Evolutionary conservation across 2,329 filamentous ascomycete species (phyloP).

Genomic region (Diaporthe humulicola): DNA sequence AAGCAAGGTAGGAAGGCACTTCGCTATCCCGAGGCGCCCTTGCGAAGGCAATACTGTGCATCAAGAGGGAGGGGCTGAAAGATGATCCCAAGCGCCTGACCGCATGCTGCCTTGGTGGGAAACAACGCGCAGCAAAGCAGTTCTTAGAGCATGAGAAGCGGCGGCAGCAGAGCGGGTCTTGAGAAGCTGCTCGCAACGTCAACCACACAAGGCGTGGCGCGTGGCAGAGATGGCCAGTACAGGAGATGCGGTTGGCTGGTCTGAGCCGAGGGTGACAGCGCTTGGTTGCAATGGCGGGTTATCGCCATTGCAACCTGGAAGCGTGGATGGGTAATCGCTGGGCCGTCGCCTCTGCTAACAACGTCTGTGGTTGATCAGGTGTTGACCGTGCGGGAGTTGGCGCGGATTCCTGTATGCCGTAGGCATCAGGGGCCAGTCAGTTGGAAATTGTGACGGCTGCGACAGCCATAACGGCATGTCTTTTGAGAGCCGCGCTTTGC

Average conservation of each 20-base stretch:
- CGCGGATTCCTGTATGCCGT: background rate
- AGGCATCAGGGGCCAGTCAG: background rate
- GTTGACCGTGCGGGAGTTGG: background rate
- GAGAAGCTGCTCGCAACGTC: conserved; percentile 12
- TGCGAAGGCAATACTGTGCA: background rate
- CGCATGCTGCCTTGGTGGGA: background rate
- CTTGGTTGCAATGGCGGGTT: conserved; percentile 7
- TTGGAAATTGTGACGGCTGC: background rate
- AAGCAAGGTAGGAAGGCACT: conserved; percentile 30
- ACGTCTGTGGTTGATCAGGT: background rate
- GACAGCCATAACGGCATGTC: background rate
- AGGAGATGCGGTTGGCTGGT: conserved; percentile 9
- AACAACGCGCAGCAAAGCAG: background rate
- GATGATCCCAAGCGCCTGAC: conserved; percentile 11
- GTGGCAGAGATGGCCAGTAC: conserved; percentile 10
- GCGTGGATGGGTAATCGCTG: background rate
- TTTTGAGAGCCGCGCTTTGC: conserved; percentile 20
- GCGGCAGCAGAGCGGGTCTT: conserved; percentile 2
- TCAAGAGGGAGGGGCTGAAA: conserved; percentile 20
- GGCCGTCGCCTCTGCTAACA: background rate
- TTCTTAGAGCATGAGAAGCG: background rate
- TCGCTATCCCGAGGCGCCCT: conserved; percentile 24
- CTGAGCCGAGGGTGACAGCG: background rate
- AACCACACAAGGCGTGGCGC: conserved; percentile 29
- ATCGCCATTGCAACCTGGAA: background rate